These are phyloP conservation scores for Canariomyces notabilis DNA, from an alignment of 2,329 filamentous ascomycete genomes.

Conservation along the genomic window DNA sequence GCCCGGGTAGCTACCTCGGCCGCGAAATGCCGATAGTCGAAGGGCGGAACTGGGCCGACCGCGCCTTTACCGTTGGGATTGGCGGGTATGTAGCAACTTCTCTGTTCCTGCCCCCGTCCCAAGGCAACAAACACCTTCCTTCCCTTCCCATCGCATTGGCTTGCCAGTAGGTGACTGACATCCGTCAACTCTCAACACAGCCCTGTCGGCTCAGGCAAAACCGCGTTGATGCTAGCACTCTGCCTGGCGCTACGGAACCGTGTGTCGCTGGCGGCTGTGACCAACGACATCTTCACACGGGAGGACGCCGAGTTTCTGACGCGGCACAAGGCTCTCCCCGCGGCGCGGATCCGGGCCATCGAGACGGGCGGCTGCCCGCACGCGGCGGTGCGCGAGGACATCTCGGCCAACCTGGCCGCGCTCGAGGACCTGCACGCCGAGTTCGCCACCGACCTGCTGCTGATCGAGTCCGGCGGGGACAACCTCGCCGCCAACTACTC, in stretches of 20 bases:
- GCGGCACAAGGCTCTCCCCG: slow-evolving; percentile 74
- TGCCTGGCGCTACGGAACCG: slow-evolving; percentile 75
- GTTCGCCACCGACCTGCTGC: slow-evolving; percentile 75
- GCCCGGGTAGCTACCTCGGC: slow-evolving; percentile 81
- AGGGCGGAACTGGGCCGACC: slow-evolving; percentile 78
- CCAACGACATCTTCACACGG: slow-evolving; percentile 97
- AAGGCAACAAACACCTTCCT: background rate
- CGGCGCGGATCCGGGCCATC: slow-evolving; percentile 84
- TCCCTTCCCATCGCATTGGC: background rate
- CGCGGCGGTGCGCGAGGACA: slow-evolving; percentile 95
- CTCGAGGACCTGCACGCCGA: slow-evolving; percentile 81
- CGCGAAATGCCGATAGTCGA: slow-evolving; percentile 93
- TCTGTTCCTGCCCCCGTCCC: background rate
- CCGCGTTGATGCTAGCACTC: slow-evolving; percentile 90
- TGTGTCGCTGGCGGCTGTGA: slow-evolving; percentile 89
- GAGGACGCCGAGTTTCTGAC: slow-evolving; percentile 98
- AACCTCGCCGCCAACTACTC: slow-evolving; percentile 97
- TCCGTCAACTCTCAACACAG: too few species aligned
- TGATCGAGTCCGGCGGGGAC: slow-evolving; percentile 94
- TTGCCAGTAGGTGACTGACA: too few species aligned
- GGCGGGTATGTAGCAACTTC: slow-evolving; percentile 76
- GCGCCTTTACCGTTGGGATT: slow-evolving; percentile 96
- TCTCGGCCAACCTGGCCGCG: slow-evolving; percentile 86
- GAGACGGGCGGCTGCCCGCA: slow-evolving; percentile 97
- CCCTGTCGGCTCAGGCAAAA: slow-evolving; percentile 95